These are phyloP conservation scores for Crithidia fasciculata DNA, from an alignment of 208 protist genomes.

Conservation along the genomic window DNA sequence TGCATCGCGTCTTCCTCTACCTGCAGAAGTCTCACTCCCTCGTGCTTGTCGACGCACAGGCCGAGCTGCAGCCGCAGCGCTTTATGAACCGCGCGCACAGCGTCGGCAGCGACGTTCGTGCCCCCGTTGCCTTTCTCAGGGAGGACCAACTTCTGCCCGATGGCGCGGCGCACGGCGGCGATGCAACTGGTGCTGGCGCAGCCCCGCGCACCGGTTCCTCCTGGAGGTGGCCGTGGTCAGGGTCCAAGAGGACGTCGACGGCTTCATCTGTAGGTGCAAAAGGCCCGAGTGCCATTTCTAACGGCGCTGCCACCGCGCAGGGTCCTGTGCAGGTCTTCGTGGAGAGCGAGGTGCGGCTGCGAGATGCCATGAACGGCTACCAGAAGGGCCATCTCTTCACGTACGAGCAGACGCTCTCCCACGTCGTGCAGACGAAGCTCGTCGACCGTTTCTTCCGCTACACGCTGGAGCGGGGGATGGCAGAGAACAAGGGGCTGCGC, in stretches of 20 bases:
- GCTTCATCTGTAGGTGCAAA: background rate
- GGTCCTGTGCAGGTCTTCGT: slow-evolving; percentile 28
- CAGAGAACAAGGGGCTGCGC: slow-evolving; percentile 10
- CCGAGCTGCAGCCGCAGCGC: slow-evolving; percentile 53
- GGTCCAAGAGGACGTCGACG: background rate
- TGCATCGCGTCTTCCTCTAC: slow-evolving; percentile 70
- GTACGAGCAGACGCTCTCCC: slow-evolving; percentile 58
- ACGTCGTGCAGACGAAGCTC: slow-evolving; percentile 45
- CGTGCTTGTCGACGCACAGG: slow-evolving; percentile 52
- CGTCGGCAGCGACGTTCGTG: slow-evolving; percentile 12
- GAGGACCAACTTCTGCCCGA: slow-evolving; percentile 23
- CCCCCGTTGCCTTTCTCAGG: slow-evolving; percentile 14
- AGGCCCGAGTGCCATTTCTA: too few relatives aligned
- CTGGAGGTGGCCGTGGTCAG: background rate
- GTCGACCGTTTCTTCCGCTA: slow-evolving; percentile 36
- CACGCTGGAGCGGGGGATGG: slow-evolving; percentile 39
- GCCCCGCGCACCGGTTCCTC: background rate
- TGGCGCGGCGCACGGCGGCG: background rate
- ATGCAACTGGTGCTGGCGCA: background rate
- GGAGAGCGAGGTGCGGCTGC: slow-evolving; percentile 43
- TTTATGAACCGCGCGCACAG: slow-evolving; percentile 49
- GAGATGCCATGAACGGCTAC: slow-evolving; percentile 60
- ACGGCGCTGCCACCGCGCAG: background rate
- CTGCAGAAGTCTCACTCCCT: slow-evolving; percentile 50
- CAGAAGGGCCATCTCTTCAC: slow-evolving; percentile 54